Conservation (phyloP, 1,139 yeast species). For the Yamadazyma kanchanaburiensis region DNA sequence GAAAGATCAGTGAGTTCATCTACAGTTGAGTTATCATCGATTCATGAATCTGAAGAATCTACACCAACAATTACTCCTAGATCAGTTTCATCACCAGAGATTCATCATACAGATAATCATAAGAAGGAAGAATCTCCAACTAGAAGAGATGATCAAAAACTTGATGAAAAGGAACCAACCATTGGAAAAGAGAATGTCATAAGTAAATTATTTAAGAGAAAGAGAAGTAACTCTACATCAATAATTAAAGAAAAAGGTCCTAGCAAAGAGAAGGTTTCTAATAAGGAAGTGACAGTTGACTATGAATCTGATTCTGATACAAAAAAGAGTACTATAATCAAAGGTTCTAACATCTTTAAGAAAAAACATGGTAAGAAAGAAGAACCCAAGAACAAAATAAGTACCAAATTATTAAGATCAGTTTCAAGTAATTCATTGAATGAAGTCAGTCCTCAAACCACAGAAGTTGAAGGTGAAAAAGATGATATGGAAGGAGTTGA, state of each 20-base stretch:
- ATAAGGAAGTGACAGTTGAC: conserved; percentile 24
- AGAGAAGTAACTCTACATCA: conserved; percentile 20
- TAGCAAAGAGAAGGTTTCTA: conserved; percentile 2
- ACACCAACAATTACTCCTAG: conserved; percentile 5
- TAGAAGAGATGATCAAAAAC: not conserved
- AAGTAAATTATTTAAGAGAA: conserved; percentile 43
- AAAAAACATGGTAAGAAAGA: conserved; percentile 17
- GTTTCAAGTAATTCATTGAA: conserved; percentile 10
- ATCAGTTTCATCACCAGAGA: conserved; percentile 15
- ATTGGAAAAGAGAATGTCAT: conserved; percentile 34
- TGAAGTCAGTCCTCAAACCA: conserved; percentile 1
- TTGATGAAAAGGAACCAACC: not conserved
- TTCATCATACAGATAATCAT: conserved; percentile 4
- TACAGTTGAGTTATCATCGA: conserved; percentile 11
- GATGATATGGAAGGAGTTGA: conserved; percentile 3
- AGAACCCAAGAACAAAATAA: conserved; percentile 12
- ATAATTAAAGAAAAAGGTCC: not conserved
- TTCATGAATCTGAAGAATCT: conserved; percentile 8
- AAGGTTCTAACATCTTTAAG: conserved; percentile 20
- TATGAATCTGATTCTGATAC: conserved; percentile 28
- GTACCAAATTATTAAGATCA: conserved; percentile 11
- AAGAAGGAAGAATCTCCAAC: not conserved
- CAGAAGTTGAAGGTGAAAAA: not conserved
- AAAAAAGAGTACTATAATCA: conserved; percentile 12
- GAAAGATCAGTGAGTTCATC: conserved; percentile 14